Conservation (phyloP, 2,329 filamentous ascomycete species). For the Fusarium guadeloupense region DNA sequence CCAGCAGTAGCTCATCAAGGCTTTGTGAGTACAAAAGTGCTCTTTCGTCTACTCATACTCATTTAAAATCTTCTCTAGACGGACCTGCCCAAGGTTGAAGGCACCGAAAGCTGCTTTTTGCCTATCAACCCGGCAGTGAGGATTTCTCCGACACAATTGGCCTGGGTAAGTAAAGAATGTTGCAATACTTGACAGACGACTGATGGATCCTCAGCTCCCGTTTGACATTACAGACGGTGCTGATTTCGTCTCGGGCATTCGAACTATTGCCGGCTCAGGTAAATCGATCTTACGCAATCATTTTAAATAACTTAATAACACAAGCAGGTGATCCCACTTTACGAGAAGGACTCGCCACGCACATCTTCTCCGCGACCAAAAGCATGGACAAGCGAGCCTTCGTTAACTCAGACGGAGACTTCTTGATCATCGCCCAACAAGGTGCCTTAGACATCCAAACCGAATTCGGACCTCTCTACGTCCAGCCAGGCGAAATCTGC, state of each 20-base stretch:
- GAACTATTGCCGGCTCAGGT: conserved; percentile 58
- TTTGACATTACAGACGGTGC: conserved; percentile 53
- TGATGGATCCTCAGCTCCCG: too few relatives aligned
- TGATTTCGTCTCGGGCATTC: conserved; percentile 51
- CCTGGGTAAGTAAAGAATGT: conserved; percentile 27
- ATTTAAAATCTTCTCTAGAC: conserved; percentile 15
- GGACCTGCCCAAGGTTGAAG: conserved; percentile 37
- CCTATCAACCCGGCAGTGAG: conserved; percentile 37
- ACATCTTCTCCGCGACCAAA: conserved; percentile 58
- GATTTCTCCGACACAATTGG: conserved; percentile 38
- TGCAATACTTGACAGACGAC: too few relatives aligned
- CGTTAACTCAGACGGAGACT: conserved; percentile 70
- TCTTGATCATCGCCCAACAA: conserved; percentile 71
- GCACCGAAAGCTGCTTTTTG: conserved; percentile 40
- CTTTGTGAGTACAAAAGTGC: conserved; percentile 19
- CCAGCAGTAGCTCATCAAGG: conserved; percentile 48
- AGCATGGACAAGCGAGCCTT: conserved; percentile 60
- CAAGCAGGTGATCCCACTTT: conserved; percentile 54
- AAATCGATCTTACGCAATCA: background rate
- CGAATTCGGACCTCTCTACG: conserved; percentile 70
- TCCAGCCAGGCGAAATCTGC: conserved; percentile 73
- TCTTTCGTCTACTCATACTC: fast-evolving
- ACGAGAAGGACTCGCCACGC: conserved; percentile 58
- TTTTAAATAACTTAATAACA: background rate
- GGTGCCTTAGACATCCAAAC: conserved; percentile 74